These are phyloP conservation scores for Nakazawaea populi DNA, from an alignment of 805 yeast genomes.

Conservation along the genomic window DNA sequence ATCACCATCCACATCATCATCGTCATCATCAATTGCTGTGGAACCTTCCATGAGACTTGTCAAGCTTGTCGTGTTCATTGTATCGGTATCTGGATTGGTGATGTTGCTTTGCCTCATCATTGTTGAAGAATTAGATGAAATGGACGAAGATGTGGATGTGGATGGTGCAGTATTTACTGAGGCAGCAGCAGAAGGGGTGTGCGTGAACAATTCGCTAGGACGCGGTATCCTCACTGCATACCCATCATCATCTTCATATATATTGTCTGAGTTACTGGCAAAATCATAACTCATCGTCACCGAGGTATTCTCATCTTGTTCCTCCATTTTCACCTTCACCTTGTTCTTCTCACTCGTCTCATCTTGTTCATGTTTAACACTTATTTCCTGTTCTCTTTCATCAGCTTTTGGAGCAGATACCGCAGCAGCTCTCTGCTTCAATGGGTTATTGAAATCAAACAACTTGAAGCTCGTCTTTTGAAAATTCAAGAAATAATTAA, in stretches of 20 bases:
- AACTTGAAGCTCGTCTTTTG: neutral
- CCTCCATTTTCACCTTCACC: neutral
- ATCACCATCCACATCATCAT: conserved; percentile 10
- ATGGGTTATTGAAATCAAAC: neutral
- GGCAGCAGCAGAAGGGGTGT: too few species aligned
- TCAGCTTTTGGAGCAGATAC: neutral
- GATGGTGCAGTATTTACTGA: too few species aligned
- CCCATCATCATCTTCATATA: neutral
- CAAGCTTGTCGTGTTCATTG: neutral
- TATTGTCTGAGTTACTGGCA: neutral
- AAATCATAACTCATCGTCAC: neutral
- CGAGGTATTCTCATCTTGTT: neutral
- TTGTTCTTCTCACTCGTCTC: neutral
- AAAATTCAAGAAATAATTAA: conserved; percentile 8
- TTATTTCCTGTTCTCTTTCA: too few species aligned
- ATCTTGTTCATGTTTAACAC: neutral
- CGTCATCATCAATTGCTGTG: conserved; percentile 7
- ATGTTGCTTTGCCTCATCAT: neutral
- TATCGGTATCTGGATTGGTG: neutral
- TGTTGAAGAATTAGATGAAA: too few species aligned
- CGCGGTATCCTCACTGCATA: too few species aligned
- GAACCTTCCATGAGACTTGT: neutral
- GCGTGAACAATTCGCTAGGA: too few species aligned
- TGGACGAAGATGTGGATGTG: too few species aligned
- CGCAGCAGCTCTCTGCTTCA: neutral